Evolutionary conservation across 228 moss, liverwort and hornwort species (phyloP), one percentile per base, ranked within the genome.

Genomic region (Sphagnum magellanicum): DNA sequence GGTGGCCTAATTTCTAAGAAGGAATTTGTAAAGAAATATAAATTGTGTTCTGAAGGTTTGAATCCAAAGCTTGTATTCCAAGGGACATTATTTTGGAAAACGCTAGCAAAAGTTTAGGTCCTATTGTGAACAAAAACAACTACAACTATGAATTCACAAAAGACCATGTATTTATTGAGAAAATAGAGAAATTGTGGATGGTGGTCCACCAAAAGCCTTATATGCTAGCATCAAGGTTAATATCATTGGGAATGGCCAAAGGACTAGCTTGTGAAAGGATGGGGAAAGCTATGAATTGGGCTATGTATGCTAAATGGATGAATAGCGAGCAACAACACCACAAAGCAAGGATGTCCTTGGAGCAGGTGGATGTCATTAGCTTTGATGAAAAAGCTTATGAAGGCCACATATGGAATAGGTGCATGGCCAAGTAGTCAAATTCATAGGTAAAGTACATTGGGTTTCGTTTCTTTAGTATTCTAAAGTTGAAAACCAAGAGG

Each of bases 211-310:
- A 63, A n/a, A 63, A 63, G 62, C 1, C 62, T 15, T n/a, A 2
- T 15, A n/a, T 4, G n/a, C 62, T 3, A 8, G 1, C 32, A n/a
- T 63, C 32, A 46, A 8, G 62, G 15, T 46, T 63, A 6, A 46
- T 63, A 8, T 63, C 62, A n/a, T 15, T 63, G n/a, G 62, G 62
- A 9, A 63, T 63, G 62, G 62, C 62, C 32, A 63, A 15, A 46
- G 62, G 62, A 6, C n/a, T 63, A n/a, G 62, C 62, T 8, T 15
- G 9, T 15, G 62, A 63, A 15, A 15, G 32, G 32, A 46, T 6
- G n/a, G 8, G n/a, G 15, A 63, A 63, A 46, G 17, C 17, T 17
- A 63, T 1, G 62, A 63, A 63, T 1, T 63, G 62, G 62, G 32
- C 62, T 8, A 6, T 46, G 62, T 63, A 63, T 63, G 62, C 10